These are phyloP conservation scores for Rhizophora apiculata DNA, from an alignment of 345 rosid species.

Conservation along the genomic window DNA sequence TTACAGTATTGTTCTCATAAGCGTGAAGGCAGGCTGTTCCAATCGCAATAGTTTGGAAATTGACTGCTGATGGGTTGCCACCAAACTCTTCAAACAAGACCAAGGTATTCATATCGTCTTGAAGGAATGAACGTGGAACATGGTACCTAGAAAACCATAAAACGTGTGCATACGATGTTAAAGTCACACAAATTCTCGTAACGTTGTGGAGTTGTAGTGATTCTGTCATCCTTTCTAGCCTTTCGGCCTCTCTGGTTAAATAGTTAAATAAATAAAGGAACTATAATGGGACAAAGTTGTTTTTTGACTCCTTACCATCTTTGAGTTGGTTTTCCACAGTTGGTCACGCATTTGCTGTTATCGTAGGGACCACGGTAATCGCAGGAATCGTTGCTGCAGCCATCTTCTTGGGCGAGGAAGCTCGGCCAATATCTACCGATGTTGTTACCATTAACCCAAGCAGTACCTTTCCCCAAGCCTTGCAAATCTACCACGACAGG, in stretches of 20 bases:
- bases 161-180: too few relatives aligned
- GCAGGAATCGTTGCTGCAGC: background rate
- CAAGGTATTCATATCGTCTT: background rate
- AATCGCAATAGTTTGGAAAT: conserved; percentile 1
- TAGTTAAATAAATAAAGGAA: too few relatives aligned
- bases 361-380: conserved; percentile 10
- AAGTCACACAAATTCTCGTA: too few relatives aligned
- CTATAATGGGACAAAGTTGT: too few relatives aligned
- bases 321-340: conserved; percentile 15
- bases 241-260: too few relatives aligned
- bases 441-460: conserved; percentile 21
- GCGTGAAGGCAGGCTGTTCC: background rate
- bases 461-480: conserved; percentile 22
- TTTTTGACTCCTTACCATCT: background rate
- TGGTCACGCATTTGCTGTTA: background rate
- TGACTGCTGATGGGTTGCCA: conserved; percentile 9
- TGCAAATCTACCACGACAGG: conserved; percentile 19
- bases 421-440: conserved; percentile 8
- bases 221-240: too few relatives aligned
- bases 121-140: conserved; percentile 14
- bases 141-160: conserved; percentile 2
- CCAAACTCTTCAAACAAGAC: conserved; percentile 20
- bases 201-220: too few relatives aligned
- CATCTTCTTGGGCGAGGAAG: background rate
- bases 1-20: background rate